phyloP scores from a whole-genome alignment of 2,329 filamentous ascomycete genomes.

The Akanthomyces dipterigenus region DNA sequence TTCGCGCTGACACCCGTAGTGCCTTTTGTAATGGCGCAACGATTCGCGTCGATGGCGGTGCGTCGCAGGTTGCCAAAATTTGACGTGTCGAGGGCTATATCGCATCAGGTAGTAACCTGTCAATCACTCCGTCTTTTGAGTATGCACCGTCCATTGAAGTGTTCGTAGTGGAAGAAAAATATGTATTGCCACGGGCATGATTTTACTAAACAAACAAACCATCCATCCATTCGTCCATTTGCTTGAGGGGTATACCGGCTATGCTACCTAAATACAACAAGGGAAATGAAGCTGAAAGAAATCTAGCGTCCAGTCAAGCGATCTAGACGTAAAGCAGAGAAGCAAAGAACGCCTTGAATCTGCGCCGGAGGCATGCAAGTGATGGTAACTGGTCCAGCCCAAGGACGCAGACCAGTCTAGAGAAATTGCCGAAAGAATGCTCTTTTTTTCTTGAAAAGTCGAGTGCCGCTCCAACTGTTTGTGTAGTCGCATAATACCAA shows the following conservation, averaged over 20 bases:
- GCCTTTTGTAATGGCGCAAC: constrained; percentile 59
- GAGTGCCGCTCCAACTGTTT: neutral
- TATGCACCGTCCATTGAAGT: neutral
- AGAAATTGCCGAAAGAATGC: neutral
- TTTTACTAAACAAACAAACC: neutral
- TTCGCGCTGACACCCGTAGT: constrained; percentile 17
- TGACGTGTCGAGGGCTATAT: constrained; percentile 19
- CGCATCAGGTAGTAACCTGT: neutral
- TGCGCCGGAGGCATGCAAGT: constrained; percentile 1
- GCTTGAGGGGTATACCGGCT: constrained; percentile 4
- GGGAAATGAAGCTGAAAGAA: neutral
- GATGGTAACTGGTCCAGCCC: neutral
- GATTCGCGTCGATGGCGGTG: constrained; percentile 55
- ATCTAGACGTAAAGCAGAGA: neutral
- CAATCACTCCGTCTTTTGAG: neutral
- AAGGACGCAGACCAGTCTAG: neutral
- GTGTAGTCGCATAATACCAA: neutral
- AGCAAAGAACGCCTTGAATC: constrained; percentile 5
- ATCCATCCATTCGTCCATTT: neutral
- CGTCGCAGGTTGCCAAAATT: constrained; percentile 39
- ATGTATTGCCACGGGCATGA: neutral
- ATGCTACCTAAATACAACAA: constrained; percentile 8
- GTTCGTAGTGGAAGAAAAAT: neutral
- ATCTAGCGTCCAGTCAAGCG: neutral
- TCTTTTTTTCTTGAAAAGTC: neutral